Base-by-base conservation (phyloP, 352 stramenopile genomes). In the Phytophthora pini region DNA sequence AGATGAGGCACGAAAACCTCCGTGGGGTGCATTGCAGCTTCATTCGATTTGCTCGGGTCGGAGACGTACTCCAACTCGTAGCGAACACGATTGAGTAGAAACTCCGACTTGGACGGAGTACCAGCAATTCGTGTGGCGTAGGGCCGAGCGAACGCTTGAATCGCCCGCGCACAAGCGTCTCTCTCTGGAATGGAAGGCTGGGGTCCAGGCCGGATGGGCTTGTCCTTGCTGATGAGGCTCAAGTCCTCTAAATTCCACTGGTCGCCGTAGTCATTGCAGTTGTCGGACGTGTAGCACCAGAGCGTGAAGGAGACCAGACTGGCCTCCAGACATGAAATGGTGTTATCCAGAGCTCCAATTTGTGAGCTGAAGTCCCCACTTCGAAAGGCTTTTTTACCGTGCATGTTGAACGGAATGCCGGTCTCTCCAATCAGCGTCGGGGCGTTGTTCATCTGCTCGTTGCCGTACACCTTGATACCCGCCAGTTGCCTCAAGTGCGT, bases 211-310 rank as follows among this genome's bases (percentile, higher is more conserved):
- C 61, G 65, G 7, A 62, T 43, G 6, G 74, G 66, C 29, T 87
- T 81, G 50, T 67, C 74, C 9, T 59, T 60, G 38, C 82, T 94
- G 40, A 94, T 85, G 39, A 97, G 70, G 36, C 85, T 95, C 45
- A 97, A 72, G 52, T 97, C 88, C 43, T 97, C 89, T 8, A 87
- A 49, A 76, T 97, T 97, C 89, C 89, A 97, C 47, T 84, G 62
- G 44, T 97, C 89, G 22, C 89, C 88, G 34, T 80, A 92, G 13
- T 73, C 54, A 70, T 96, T 88, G 56, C 55, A 80, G 59, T 97
- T 96, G 45, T 86, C 72, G 7, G 88, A 79, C 31, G 87, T 82
- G 77, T 98, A 98, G 54, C 86, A 95, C 92, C 91, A 98, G 15
- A 97, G 64, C 39, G 89, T 97, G 66, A 93, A 98, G 46, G 75